Conservation (phyloP, 176 grass and related monocot species). For the Olyra latifolia region DNA sequence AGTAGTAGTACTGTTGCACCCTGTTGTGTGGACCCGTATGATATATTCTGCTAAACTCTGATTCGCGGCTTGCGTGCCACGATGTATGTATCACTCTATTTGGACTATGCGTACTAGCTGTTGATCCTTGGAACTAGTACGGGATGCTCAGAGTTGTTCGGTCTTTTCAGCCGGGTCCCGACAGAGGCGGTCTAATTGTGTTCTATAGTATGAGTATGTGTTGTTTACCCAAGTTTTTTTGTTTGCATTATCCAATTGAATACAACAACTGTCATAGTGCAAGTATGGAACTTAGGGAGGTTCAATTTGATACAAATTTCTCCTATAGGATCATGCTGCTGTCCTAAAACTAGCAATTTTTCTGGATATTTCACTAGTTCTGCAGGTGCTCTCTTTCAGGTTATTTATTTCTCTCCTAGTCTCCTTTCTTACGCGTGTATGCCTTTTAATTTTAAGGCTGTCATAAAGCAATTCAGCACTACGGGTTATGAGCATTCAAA, state of each 20-base stretch:
- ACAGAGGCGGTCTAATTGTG: not conserved
- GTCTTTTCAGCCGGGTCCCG: too few relatives aligned
- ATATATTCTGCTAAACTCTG: too few relatives aligned
- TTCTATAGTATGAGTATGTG: not conserved
- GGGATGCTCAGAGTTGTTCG: too few relatives aligned
- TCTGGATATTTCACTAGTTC: not conserved
- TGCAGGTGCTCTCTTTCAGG: not conserved
- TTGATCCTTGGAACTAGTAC: too few relatives aligned
- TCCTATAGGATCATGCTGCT: not conserved
- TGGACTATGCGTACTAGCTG: too few relatives aligned
- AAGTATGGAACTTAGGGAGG: slow-evolving; percentile 1
- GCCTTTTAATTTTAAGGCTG: slow-evolving; percentile 65
- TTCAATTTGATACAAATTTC: not conserved
- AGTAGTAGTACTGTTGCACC: too few relatives aligned
- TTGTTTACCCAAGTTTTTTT: not conserved
- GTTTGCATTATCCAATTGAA: not conserved
- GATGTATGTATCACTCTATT: too few relatives aligned
- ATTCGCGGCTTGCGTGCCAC: too few relatives aligned
- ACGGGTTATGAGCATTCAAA: slow-evolving; percentile 87
- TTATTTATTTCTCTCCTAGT: slow-evolving; percentile 18
- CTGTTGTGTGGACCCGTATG: too few relatives aligned
- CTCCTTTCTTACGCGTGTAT: slow-evolving; percentile 24
- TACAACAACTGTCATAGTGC: slow-evolving; percentile 7
- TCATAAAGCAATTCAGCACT: slow-evolving; percentile 93
- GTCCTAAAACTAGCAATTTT: not conserved